These are phyloP conservation scores for Salpingoeca rosetta DNA, from an alignment of 78 protist genomes.

Conservation along the genomic window DNA sequence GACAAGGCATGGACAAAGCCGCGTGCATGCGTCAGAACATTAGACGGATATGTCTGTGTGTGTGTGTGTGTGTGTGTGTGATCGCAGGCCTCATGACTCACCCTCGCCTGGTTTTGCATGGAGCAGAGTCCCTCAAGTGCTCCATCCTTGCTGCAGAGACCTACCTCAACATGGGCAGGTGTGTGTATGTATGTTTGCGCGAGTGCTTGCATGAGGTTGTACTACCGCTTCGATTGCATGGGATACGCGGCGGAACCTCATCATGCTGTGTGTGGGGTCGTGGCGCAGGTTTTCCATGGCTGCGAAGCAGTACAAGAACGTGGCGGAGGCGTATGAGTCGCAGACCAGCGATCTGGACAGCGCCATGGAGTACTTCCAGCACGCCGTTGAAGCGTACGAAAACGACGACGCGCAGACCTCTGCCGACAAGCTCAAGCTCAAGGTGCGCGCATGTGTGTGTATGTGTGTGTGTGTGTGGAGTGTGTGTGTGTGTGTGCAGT, in stretches of 20 bases:
- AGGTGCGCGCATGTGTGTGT: too few species aligned
- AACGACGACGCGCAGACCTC: background rate
- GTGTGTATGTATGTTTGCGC: too few species aligned
- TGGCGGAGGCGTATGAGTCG: background rate
- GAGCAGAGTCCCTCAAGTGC: background rate
- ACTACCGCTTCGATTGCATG: too few species aligned
- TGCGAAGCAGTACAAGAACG: background rate
- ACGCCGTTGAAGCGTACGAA: background rate
- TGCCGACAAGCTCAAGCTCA: background rate
- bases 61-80: background rate
- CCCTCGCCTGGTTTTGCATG: background rate
- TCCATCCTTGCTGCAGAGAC: background rate
- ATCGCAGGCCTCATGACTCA: background rate
- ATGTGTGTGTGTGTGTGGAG: too few species aligned
- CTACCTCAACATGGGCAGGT: background rate
- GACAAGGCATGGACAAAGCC: too few species aligned
- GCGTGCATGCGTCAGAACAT: too few species aligned
- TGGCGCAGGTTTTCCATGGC: background rate
- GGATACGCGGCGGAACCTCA: too few species aligned
- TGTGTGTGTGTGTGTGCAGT: too few species aligned
- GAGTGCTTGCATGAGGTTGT: too few species aligned
- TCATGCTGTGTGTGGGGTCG: too few species aligned
- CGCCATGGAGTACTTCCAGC: background rate
- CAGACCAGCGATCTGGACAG: background rate
- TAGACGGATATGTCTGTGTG: too few species aligned